Base-by-base conservation (phyloP, 768 basidiomycete species). In the Boletellus emodensis region DNA sequence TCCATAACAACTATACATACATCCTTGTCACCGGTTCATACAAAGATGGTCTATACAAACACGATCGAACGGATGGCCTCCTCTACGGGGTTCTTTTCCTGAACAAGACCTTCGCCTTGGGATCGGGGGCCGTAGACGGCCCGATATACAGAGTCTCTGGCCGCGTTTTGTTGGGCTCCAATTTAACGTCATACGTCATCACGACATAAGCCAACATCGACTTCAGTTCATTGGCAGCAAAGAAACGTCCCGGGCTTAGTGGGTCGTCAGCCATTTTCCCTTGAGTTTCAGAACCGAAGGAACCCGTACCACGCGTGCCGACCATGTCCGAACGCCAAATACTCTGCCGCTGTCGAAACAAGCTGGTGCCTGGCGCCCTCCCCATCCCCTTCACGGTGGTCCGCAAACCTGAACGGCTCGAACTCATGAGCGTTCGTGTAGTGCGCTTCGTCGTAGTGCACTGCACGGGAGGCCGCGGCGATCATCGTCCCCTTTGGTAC, bases 361-460 rank as follows among this genome's bases (percentile, higher is more conserved):
- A 71, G 66, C 44, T 70, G 71, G 40, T 73, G 60, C 51, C 67
- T 72, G 2, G 43, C 52, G 11, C 46, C 53, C 18, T 74, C 72
- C 2, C 56, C 69, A 2, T 66, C 58, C 33, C 49, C 55, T 15
- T 73, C 64, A 40, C 65, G 56, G 54, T 71, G 63, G 12, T 69
- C 59, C 0, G 69, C 63, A 55, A 79, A 82, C 6, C 81, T 76
- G 62, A 77, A 79, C 0, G 74, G 74, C 20, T 80, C 70, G 49
- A 83, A 77, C 6, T 45, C 53, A 1, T 62, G n/a, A 0, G 76
- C 58, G 35, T 72, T 63, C 5, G 66, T 51, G 45, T 77, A 75
- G 10, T 52, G 1, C 6, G 37, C 24, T 1, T 44, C 39, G 22
- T 65, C 61, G 4, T 11, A 30, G 37, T 71, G 69, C 0, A 61